A percentile compares a stretch with the other conserved stretches of the same genome.
phyloP scores from a whole-genome alignment of 306 rosid species.

The Vigna mungo region DNA sequence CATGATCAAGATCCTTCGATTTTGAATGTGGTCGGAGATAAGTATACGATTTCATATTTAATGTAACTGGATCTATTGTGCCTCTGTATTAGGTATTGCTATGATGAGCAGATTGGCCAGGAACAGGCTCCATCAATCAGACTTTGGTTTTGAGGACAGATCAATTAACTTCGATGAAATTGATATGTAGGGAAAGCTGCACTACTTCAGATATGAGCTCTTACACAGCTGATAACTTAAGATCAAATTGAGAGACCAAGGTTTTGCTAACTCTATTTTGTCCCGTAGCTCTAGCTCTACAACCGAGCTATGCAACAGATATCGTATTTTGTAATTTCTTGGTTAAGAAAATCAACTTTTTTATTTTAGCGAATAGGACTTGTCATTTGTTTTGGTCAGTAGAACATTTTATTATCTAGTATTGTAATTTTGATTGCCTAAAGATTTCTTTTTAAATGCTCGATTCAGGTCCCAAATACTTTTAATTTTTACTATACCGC shows the following conservation, averaged over 20 bases:
- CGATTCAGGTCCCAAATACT: constrained; percentile 10
- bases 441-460: not conserved
- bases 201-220: constrained; percentile 12
- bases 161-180: constrained; percentile 69
- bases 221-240: not conserved
- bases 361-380: not conserved
- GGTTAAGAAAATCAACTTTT: constrained; percentile 27
- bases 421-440: constrained; percentile 20
- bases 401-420: not conserved
- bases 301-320: constrained; percentile 26
- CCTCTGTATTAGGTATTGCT: constrained; percentile 69
- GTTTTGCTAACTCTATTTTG: constrained; percentile 35
- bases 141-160: constrained; percentile 58
- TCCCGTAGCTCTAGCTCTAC: constrained; percentile 20
- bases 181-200: constrained; percentile 53
- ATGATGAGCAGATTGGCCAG: constrained; percentile 75
- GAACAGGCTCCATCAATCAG: constrained; percentile 70
- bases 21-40: constrained; percentile 7
- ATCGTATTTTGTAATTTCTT: constrained; percentile 26
- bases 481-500: not conserved
- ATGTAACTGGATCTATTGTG: constrained; percentile 22
- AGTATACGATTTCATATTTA: not conserved
- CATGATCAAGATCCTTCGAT: not conserved
- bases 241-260: not conserved
- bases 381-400: not conserved